These are phyloP conservation scores for Elsinoe batatas DNA, from an alignment of 2,329 filamentous ascomycete genomes.

Conservation along the genomic window DNA sequence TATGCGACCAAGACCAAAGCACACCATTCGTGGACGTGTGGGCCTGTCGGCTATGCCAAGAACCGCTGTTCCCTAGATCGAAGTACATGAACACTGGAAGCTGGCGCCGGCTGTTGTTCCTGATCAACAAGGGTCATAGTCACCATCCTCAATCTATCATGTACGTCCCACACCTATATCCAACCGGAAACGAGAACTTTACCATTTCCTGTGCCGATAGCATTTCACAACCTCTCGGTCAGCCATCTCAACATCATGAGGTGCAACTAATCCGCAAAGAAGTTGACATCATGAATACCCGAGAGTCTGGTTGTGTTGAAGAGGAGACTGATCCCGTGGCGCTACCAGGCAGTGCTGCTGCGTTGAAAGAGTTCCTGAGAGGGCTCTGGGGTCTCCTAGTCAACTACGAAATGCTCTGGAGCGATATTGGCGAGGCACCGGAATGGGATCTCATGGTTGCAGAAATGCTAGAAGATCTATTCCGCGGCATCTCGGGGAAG, in stretches of 20 bases:
- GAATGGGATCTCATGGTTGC: constrained; percentile 2
- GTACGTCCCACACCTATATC: not conserved
- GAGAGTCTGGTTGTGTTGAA: not conserved
- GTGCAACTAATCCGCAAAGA: not conserved
- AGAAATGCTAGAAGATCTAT: not conserved
- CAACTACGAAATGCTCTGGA: constrained; percentile 5
- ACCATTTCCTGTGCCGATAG: not conserved
- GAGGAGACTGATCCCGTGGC: not conserved
- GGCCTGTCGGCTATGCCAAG: not conserved
- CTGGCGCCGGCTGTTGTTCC: not conserved
- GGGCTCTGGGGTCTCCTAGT: constrained; percentile 2
- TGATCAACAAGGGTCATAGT: not conserved
- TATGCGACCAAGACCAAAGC: not conserved
- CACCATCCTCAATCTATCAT: constrained; percentile 6
- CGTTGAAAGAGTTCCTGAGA: constrained; percentile 3
- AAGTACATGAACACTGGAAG: constrained; percentile 4
- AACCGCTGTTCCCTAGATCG: not conserved
- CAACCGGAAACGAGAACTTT: not conserved
- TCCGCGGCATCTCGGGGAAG: not conserved
- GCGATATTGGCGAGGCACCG: not conserved
- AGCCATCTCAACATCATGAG: not conserved
- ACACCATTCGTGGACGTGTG: not conserved
- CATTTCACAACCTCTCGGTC: not conserved
- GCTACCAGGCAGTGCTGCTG: not conserved
- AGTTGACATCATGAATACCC: not conserved